Base-by-base conservation (phyloP, 257 asterid genomes). In the Agastache rugosa region DNA sequence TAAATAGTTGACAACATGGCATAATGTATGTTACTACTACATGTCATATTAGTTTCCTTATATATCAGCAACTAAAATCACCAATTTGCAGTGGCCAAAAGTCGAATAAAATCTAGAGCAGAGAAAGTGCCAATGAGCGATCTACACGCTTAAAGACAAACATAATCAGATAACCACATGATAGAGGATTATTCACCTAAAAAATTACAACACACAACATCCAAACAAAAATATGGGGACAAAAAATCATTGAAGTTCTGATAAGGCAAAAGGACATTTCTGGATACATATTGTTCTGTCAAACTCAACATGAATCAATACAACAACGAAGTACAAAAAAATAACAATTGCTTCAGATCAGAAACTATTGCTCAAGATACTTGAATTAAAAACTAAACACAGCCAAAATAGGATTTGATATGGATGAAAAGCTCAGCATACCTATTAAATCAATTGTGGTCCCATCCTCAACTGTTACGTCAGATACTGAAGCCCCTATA, bases 381-480 rank as follows among this genome's bases (percentile, higher is more conserved):
- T 74, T 56, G 2, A 47, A 29, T 68, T 17, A 60, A 27, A 25
- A 17, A 17, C 1, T 23, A 71, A 22, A 56, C 4, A 69, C 3
- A 20, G 6, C 11, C 22, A 15, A 12, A 16, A 7, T 16, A n/a
- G 19, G 63, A 27, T 41, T 68, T 74, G 63, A 20, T 15, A 25
- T n/a, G 60, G 63, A 34, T 15, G 15, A 31, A 23, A 79, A 69
- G 44, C 47, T 8, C 0, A 19, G 29, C 67, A 69, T 56, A 87
- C 97, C 97, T 62, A 92, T 92, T 75, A 92, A 80, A 81, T 92
- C 97, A 71, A 92, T 90, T 47, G 96, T 88, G 53, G 93, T 83
- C 53, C 96, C 96, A 63, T 92, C 97, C 78, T 88, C 96, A 69
- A 86, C 85, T 0, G 97, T 92, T 42, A 76, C 71, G 10, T 86